A percentile compares a stretch with the other conserved stretches of the same genome.
Evolutionary conservation across 805 yeast species (phyloP).

Genomic region (Hanseniaspora taiwanica): DNA sequence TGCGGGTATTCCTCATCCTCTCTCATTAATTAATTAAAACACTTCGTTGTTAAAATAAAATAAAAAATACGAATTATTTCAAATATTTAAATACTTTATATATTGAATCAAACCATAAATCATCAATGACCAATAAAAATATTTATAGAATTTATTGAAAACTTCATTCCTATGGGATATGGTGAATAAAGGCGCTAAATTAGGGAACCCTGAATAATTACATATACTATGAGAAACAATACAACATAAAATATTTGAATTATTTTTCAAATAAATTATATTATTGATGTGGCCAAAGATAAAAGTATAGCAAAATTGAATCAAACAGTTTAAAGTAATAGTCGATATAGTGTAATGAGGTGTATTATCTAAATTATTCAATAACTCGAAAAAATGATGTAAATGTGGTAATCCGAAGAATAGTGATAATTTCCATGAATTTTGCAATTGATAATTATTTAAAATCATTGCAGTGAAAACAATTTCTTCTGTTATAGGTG

Average conservation of each 20-base stretch:
- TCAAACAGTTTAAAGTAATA: slow-evolving; percentile 11
- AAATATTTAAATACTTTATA: background rate
- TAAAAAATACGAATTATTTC: too few species aligned
- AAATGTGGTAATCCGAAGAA: slow-evolving; percentile 24
- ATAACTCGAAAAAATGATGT: slow-evolving; percentile 22
- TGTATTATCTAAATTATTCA: slow-evolving; percentile 8
- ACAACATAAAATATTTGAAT: slow-evolving; percentile 20
- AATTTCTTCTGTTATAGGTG: slow-evolving; percentile 23
- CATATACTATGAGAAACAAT: slow-evolving; percentile 18
- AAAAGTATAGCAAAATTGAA: slow-evolving; percentile 20
- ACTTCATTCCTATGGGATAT: background rate
- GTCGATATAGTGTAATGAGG: slow-evolving; percentile 6
- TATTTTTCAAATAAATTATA: slow-evolving; percentile 17
- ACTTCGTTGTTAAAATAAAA: too few species aligned
- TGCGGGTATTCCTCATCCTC: too few species aligned
- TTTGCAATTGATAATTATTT: slow-evolving; percentile 4
- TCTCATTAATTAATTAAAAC: too few species aligned
- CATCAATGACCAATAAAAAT: slow-evolving; percentile 1
- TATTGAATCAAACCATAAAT: background rate
- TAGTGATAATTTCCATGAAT: slow-evolving; percentile 15
- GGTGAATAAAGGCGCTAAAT: slow-evolving; percentile 6
- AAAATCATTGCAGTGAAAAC: slow-evolving; percentile 22
- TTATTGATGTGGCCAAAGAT: slow-evolving; percentile 23
- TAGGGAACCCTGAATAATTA: slow-evolving; percentile 23
- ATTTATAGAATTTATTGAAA: background rate